These are phyloP conservation scores for Alternaria brassicicola DNA, from an alignment of 2,329 filamentous ascomycete genomes.

Conservation along the genomic window DNA sequence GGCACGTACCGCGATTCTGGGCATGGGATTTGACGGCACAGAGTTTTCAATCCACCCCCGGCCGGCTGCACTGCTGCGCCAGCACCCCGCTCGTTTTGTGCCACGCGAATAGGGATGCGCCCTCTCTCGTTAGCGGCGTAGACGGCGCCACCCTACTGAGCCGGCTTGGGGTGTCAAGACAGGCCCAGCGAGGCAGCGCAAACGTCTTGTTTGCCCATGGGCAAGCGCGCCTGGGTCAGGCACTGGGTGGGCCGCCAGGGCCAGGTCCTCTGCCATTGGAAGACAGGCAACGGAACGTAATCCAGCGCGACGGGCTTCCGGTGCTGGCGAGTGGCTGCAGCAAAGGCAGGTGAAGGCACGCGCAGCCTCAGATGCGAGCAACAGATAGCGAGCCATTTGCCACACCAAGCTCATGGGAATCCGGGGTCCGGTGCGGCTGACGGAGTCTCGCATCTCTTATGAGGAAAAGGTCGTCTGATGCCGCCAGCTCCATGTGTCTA, in stretches of 20 bases:
- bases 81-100: constrained; percentile 31
- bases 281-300: constrained; percentile 21
- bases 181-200: constrained; percentile 17
- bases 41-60: constrained; percentile 33
- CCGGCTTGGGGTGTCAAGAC: constrained; percentile 18
- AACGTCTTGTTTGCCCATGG: constrained; percentile 11
- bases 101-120: constrained; percentile 22
- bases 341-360: not conserved
- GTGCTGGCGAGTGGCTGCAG: constrained; percentile 5
- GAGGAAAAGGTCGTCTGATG: constrained; percentile 25
- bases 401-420: constrained; percentile 9
- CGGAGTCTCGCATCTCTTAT: constrained; percentile 26
- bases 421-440: constrained; percentile 11
- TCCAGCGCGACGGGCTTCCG: constrained; percentile 18
- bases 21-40: constrained; percentile 35
- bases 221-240: constrained; percentile 19
- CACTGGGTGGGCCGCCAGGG: constrained; percentile 16
- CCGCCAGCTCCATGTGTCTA: constrained; percentile 1
- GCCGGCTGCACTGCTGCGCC: constrained; percentile 12
- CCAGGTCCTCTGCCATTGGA: constrained; percentile 14
- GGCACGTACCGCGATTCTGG: constrained; percentile 23
- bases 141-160: constrained; percentile 16
- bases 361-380: not conserved
- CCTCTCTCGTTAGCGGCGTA: not conserved
- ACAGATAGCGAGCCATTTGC: not conserved